Percentiles rank a stretch among this genome's conserved stretches.
phyloP scores from a whole-genome alignment of 306 rosid genomes.

The Dryas octopetala region DNA sequence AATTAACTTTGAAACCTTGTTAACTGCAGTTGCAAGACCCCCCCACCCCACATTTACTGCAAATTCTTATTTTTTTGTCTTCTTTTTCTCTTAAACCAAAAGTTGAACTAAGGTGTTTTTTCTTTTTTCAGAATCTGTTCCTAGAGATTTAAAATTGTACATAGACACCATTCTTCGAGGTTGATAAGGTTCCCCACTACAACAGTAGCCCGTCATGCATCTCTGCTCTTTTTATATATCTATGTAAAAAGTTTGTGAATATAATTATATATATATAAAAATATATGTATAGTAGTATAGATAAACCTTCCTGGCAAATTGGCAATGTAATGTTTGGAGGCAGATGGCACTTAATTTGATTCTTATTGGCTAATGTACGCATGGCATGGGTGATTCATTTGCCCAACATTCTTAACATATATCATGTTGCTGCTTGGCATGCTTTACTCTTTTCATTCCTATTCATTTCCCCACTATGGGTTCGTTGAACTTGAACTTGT shows the following conservation, averaged over 20 bases:
- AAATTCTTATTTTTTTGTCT: background rate
- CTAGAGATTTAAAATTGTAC: constrained; percentile 32
- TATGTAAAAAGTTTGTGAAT: constrained; percentile 41
- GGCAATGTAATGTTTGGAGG: constrained; percentile 13
- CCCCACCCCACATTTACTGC: background rate
- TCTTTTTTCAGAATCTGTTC: constrained; percentile 17
- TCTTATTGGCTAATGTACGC: background rate
- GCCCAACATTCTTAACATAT: background rate
- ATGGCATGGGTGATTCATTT: background rate
- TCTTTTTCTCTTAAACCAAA: background rate
- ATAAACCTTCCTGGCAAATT: constrained; percentile 11
- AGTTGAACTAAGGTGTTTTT: background rate
- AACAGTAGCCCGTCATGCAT: constrained; percentile 7
- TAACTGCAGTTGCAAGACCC: background rate
- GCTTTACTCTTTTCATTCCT: too few species aligned
- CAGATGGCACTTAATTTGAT: constrained; percentile 13
- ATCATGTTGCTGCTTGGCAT: background rate
- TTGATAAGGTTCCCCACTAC: constrained; percentile 2
- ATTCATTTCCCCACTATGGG: too few species aligned
- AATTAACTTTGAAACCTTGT: background rate
- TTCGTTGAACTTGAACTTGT: too few species aligned
- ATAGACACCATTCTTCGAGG: constrained; percentile 31
- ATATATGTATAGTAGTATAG: background rate
- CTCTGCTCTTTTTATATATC: background rate
- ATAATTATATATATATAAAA: background rate